Base-by-base conservation (phyloP, 768 basidiomycete genomes). In the Auricularia auricula-judae region DNA sequence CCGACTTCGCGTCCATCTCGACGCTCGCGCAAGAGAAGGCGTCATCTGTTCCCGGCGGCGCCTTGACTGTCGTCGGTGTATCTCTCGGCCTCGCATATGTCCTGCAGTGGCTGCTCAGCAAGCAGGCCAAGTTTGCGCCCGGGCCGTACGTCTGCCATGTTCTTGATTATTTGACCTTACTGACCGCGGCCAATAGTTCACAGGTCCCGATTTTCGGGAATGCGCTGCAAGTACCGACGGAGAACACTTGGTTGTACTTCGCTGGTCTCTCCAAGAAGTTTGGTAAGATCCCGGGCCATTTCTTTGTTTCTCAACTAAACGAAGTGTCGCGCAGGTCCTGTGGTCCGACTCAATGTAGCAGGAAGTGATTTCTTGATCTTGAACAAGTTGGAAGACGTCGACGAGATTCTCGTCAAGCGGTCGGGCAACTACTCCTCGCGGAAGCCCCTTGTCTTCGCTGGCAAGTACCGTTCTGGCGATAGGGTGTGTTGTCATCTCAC, bases 391-490 rank as follows among this genome's bases (percentile, higher is more conserved):
- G 44, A 59, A 12, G 67, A 68, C 39, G 63, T 61, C 1, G 66
- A 68, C 34, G 67, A 68, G 36, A 60, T 68, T 3, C 66, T 68
- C 10, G 63, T 29, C 3, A 39, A 43, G 5, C 65, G 67, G 3
- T 68, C 67, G 33, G 12, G 42, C 33, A 68, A 68, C 29, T 68
- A 68, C 35, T 61, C 67, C 29, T 65, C 59, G 16, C 66, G 60
- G 18, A 64, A 64, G 63, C 63, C 63, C 8, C 63, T 68, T n/a
- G 61, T 70, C 39, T 70, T 68, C 47, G 68, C 69, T 8, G 68
- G 68, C 3, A 70, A 67, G 43, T 67, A 70, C 39, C 69, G 62
- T 7, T 69, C 68, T 8, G 36, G 59, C 10, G 62, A 67, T 39
- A 70, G 65, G 47, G 63, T 64, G 54, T 16, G n/a, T 5, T 51